A percentile compares a stretch with the other conserved stretches of the same genome.
phyloP scores from a whole-genome alignment of 2,329 filamentous ascomycete species.

The Purpureocillium lavendulum region DNA sequence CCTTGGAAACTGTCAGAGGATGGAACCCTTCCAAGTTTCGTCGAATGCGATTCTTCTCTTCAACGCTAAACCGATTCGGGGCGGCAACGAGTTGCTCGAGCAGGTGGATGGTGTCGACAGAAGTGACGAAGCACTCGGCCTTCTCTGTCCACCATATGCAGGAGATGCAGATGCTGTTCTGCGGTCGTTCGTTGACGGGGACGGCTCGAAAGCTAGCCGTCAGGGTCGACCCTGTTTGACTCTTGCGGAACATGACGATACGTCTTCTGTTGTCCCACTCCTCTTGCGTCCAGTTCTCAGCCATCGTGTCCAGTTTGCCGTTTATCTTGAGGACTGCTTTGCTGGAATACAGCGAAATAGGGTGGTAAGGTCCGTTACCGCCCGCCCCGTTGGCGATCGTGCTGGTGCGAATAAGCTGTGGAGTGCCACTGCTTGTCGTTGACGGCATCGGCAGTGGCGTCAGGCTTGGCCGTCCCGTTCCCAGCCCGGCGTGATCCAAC shows the following conservation, averaged over 20 bases:
- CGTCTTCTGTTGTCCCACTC: conserved; percentile 73
- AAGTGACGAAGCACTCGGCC: conserved; percentile 85
- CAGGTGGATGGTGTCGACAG: conserved; percentile 93
- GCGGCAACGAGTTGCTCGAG: conserved; percentile 78
- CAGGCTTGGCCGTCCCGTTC: conserved; percentile 32
- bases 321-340: conserved; percentile 82
- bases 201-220: conserved; percentile 73
- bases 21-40: conserved; percentile 93
- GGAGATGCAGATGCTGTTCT: conserved; percentile 87
- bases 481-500: conserved; percentile 33
- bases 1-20: conserved; percentile 87
- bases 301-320: conserved; percentile 80
- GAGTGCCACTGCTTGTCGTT: conserved; percentile 24
- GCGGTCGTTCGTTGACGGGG: conserved; percentile 66
- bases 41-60: conserved; percentile 97
- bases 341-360: conserved; percentile 71
- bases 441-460: conserved; percentile 41
- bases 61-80: conserved; percentile 76
- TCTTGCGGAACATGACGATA: conserved; percentile 81
- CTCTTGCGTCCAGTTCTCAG: conserved; percentile 70
- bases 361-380: conserved; percentile 52
- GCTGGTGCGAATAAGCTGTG: conserved; percentile 48
- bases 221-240: conserved; percentile 74
- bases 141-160: conserved; percentile 97
- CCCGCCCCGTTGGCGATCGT: conserved; percentile 33